Evolutionary conservation across 441 rosid genomes (phyloP).

Genomic region (Metrosideros polymorpha): DNA sequence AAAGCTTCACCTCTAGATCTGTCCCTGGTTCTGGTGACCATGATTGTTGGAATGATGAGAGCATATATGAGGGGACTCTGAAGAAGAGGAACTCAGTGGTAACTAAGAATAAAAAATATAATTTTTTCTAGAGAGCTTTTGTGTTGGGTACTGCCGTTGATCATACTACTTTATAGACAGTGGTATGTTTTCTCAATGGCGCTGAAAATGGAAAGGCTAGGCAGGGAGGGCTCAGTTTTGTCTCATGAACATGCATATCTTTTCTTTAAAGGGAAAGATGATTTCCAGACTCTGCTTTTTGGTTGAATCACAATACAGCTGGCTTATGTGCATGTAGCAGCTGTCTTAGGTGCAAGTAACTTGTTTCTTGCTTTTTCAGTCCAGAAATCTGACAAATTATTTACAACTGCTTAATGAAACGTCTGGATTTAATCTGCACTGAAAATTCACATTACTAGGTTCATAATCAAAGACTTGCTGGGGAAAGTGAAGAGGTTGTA

Average conservation of each 20-base stretch:
- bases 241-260: not conserved
- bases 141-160: not conserved
- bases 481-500: not conserved
- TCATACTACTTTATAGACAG: not conserved
- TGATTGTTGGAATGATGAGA: too few species aligned
- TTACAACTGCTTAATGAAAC: not conserved
- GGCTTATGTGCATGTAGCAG: not conserved
- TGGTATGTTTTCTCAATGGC: not conserved
- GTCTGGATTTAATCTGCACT: not conserved
- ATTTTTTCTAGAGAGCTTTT: not conserved
- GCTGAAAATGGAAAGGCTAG: not conserved
- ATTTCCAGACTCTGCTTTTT: not conserved
- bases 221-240: not conserved
- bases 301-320: not conserved
- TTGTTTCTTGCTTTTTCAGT: not conserved
- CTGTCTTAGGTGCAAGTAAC: not conserved
- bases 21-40: not conserved
- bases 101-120: too few species aligned
- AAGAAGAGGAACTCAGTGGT: not conserved
- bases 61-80: not conserved
- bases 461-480: not conserved
- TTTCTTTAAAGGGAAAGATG: not conserved
- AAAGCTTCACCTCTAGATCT: not conserved
- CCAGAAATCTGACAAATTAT: not conserved
- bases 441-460: not conserved